Evolutionary conservation across 306 rosid genomes (phyloP), one percentile per base, ranked within the genome.

Genomic region (Malus orientalis): DNA sequence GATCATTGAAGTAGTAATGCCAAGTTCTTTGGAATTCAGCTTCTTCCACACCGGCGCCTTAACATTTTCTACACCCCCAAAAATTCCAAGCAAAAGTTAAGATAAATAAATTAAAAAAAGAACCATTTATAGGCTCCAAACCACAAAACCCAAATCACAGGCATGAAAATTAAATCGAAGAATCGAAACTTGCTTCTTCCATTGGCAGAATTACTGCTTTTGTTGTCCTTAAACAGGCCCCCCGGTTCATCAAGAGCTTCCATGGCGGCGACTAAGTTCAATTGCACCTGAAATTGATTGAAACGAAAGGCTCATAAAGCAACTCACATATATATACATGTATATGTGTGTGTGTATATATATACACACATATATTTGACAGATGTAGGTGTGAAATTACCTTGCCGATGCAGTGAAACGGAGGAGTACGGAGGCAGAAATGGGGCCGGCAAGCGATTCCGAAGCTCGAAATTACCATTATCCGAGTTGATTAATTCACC

Each of bases 1-100:
- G n/a, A 94, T 88, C 96, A 85, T 90, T 8, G 89, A 91, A 69
- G 79, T 74, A 55, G 76, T 80, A 73, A 94, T 90, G 44, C 97
- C 97, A 79, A 94, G 91, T 74, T 91, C 93, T 77, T 80, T 79
- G 57, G 96, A 91, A 80, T 84, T 78, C 82, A 93, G 75, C 67
- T 80, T 91, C 91, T 86, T 93, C 93, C 94, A 91, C 20, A 61
- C 59, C 0, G 72, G 87, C 32, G 27, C 68, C 74, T 81, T 89
- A 32, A 69, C 84, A 57, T 80, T 79, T 42, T 79, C 87, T 79
- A 70, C 76, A 79, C 42, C 79, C 64, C 68, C 14, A 30, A 18
- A 18, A 80, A 53, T 61, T 14, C 18, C 7, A 36, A n/a, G 40
- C 47, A 16, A 19, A 20, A 44, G 60, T 69, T 11, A 8, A 14